Evolutionary conservation across 345 rosid genomes (phyloP).

Genomic region (Arabis alpina): DNA sequence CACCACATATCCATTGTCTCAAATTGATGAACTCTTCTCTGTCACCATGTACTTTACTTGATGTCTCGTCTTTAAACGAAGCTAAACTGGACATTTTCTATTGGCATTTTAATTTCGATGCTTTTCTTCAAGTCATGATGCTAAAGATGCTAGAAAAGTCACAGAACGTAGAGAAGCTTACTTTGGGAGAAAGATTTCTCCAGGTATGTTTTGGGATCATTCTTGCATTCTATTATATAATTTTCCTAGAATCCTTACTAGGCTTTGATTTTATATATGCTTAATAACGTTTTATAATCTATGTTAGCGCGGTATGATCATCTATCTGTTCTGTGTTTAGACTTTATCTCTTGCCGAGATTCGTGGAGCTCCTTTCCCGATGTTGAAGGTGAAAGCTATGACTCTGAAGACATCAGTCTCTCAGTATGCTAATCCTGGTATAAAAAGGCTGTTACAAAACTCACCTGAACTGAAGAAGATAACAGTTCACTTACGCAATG

Average conservation of each 20-base stretch:
- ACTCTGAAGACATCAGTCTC: not conserved
- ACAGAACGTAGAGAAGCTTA: not conserved
- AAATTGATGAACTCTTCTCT: not conserved
- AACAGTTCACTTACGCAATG: not conserved
- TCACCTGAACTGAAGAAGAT: not conserved
- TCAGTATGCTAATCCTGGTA: no score
- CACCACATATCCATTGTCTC: not conserved
- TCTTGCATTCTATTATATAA: no score
- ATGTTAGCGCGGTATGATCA: no score
- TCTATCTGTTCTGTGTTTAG: not conserved
- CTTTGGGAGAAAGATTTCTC: not conserved
- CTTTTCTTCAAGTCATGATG: not conserved
- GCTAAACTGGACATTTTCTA: not conserved
- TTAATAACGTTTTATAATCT: no score
- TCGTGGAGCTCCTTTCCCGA: not conserved
- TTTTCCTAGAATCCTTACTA: not conserved
- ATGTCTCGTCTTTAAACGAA: not conserved
- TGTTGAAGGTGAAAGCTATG: not conserved
- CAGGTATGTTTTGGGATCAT: not conserved
- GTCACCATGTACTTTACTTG: not conserved
- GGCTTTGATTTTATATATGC: not conserved
- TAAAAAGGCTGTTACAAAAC: not conserved
- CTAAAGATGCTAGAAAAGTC: not conserved
- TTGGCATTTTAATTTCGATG: accelerated
- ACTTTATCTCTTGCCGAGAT: not conserved